phyloP scores from a whole-genome alignment of 176 grass and related monocot species.

The Carex kokanica region DNA sequence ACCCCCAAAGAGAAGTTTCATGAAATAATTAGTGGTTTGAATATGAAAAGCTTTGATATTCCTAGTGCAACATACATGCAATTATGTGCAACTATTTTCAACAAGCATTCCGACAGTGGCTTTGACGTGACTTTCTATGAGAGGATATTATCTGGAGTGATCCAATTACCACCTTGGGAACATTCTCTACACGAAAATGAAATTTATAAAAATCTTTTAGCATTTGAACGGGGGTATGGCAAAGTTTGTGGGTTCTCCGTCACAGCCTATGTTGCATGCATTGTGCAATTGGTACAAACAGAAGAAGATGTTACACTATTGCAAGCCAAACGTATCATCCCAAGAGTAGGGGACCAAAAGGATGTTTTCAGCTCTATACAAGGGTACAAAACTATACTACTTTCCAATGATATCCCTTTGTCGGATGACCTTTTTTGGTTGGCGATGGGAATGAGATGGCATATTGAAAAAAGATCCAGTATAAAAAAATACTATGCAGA shows the following conservation, averaged over 20 bases:
- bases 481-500: too few species aligned
- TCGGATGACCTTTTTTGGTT: too few species aligned
- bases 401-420: too few species aligned
- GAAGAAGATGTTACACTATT: too few species aligned
- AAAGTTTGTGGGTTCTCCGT: not conserved
- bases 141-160: not conserved
- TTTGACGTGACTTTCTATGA: not conserved
- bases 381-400: too few species aligned
- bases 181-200: not conserved
- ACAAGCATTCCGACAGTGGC: not conserved
- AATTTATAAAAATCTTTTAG: not conserved
- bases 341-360: too few species aligned
- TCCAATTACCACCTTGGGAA: not conserved
- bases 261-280: not conserved
- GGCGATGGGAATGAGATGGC: too few species aligned
- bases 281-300: too few species aligned
- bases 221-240: not conserved
- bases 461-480: too few species aligned
- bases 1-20: not conserved
- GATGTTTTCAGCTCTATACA: too few species aligned
- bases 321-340: too few species aligned
- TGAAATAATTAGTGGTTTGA: fast-evolving
- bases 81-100: not conserved
- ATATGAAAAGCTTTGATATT: not conserved
- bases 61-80: not conserved